Evolutionary conservation across 495 filamentous ascomycete species (phyloP), one percentile per base, ranked within the genome.

Genomic region (Parmelia sp.): DNA sequence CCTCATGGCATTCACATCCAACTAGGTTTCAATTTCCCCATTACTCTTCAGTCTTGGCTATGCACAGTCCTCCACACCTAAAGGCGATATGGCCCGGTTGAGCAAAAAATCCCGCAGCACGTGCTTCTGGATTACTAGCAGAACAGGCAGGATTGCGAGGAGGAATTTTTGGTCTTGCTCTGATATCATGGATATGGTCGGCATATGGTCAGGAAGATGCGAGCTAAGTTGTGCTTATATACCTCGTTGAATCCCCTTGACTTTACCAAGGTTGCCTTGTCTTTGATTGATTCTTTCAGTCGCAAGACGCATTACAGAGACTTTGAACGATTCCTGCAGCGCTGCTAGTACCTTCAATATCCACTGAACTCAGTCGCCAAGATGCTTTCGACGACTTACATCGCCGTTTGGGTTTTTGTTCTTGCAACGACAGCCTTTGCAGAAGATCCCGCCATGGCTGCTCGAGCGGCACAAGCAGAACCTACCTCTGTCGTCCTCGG

Each of bases 401-500:
- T 49, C 19, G 33, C 47, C 35, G 19, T 23, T 47, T 62, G 60
- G 60, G 44, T 33, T 33, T 23, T 62, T 23, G 40, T 31, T 49
- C 57, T 39, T 8, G 17, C 8, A 10, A 59, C 21, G 0, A 35
- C 8, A 31, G 27, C 39, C 35, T 39, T 42, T 12, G 35, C 57
- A 15, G 36, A 25, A 40, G 57, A 58, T 10, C 33, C 57, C 4
- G 45, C 61, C 17, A 23, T 57, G 27, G 14, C 35, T 59, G 36
- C 4, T 40, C 57, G 57, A 59, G 57, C 57, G 10, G 35, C 33
- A 27, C n/a, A 59, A 37, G 35, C 39, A 40, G 63, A 36, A 31
- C 23, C 40, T 25, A 45, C 65, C 17, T 49, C 66, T 12, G 40
- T 29, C 33, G 29, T 33, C 19, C 62, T 60, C 14, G 61, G 62